These are phyloP conservation scores for Taphrina wiesneri DNA, from an alignment of 1,139 yeast species.

Conservation along the genomic window DNA sequence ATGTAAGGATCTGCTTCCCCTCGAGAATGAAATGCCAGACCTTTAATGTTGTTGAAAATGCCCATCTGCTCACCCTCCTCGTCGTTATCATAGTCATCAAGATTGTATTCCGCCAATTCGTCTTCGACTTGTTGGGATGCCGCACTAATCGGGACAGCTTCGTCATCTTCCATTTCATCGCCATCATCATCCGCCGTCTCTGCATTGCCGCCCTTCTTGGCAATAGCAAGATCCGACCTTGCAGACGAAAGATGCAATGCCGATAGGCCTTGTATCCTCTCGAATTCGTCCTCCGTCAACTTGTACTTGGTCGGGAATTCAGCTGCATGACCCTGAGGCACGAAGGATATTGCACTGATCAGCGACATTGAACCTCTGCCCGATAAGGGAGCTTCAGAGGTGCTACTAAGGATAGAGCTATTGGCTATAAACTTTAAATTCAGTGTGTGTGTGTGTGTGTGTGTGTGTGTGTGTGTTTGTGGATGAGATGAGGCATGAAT, in stretches of 20 bases:
- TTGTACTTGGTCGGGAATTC: slow-evolving; percentile 90
- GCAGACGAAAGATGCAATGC: slow-evolving; percentile 78
- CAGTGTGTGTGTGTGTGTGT: not conserved
- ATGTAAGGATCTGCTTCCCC: slow-evolving; percentile 76
- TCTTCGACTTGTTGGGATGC: slow-evolving; percentile 57
- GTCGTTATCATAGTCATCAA: slow-evolving; percentile 78
- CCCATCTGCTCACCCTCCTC: slow-evolving; percentile 50
- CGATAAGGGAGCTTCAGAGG: too few relatives aligned
- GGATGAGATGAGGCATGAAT: not conserved
- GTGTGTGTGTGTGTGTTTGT: too few relatives aligned
- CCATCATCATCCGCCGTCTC: slow-evolving; percentile 22
- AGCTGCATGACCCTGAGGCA: slow-evolving; percentile 91
- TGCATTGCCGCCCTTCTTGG: slow-evolving; percentile 45
- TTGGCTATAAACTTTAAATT: not conserved
- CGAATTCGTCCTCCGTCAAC: slow-evolving; percentile 88
- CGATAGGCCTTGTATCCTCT: slow-evolving; percentile 82
- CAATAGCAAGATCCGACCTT: slow-evolving; percentile 52
- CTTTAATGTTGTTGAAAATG: slow-evolving; percentile 48
- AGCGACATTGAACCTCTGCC: slow-evolving; percentile 47
- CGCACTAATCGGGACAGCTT: slow-evolving; percentile 39
- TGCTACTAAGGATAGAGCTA: too few relatives aligned
- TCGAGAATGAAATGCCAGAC: slow-evolving; percentile 57
- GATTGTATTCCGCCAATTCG: slow-evolving; percentile 80
- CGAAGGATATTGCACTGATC: slow-evolving; percentile 95
- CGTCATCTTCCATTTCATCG: slow-evolving; percentile 41